Evolutionary conservation across 169 alveolate species (phyloP).

Genomic region (Plasmodium berghei): DNA sequence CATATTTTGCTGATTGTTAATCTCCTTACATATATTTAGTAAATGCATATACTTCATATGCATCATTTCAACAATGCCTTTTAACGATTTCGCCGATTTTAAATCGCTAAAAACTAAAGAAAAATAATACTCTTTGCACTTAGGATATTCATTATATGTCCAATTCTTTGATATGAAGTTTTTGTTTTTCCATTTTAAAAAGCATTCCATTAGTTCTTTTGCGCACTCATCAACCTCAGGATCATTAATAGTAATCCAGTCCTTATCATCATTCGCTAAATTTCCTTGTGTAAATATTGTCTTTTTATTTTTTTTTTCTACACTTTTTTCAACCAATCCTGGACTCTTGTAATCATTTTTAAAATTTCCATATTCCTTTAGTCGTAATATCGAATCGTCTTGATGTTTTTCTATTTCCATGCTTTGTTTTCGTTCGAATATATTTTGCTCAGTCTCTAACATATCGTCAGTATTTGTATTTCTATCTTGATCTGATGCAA

Average conservation of each 20-base stretch:
- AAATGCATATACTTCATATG: constrained; percentile 75
- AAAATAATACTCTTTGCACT: constrained; percentile 67
- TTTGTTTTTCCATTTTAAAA: constrained; percentile 74
- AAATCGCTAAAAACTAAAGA: constrained; percentile 75
- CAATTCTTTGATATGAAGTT: constrained; percentile 72
- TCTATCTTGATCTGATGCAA: too few species aligned
- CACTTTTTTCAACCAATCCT: neutral
- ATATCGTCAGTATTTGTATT: too few species aligned
- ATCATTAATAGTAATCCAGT: constrained; percentile 75
- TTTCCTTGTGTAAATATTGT: neutral
- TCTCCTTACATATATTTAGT: constrained; percentile 56
- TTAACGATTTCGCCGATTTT: constrained; percentile 62
- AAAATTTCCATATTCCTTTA: constrained; percentile 39
- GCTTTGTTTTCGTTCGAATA: neutral
- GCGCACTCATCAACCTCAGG: constrained; percentile 78
- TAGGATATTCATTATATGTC: constrained; percentile 70
- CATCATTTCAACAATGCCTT: constrained; percentile 75
- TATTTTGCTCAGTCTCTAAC: too few species aligned
- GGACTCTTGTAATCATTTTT: constrained; percentile 6
- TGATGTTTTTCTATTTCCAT: neutral
- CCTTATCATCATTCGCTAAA: constrained; percentile 17
- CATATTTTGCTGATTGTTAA: constrained; percentile 5
- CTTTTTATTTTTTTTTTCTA: constrained; percentile 1
- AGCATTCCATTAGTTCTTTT: constrained; percentile 73
- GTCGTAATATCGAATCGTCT: constrained; percentile 6